Conservation (phyloP, 352 stramenopile genomes). For the Globisporangium uncinulatum region DNA sequence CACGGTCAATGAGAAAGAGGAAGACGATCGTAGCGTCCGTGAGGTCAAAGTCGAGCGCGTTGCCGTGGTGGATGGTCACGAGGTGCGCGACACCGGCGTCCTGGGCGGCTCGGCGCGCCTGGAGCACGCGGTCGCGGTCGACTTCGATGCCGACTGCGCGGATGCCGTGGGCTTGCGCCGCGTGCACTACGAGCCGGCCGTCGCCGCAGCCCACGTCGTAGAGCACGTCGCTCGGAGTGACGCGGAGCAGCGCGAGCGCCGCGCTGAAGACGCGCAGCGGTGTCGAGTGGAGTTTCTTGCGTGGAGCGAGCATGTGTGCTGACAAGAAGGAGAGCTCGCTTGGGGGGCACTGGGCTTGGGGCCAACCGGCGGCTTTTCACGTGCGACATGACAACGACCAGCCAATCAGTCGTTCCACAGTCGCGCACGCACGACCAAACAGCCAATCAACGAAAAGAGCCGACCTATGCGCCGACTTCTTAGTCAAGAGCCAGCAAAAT, state of each 20-base stretch:
- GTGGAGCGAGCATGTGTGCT: slow-evolving; percentile 59
- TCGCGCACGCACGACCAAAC: no score
- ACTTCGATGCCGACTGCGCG: slow-evolving; percentile 69
- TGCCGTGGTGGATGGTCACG: slow-evolving; percentile 61
- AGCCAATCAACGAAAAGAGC: no score
- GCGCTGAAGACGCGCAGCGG: slow-evolving; percentile 50
- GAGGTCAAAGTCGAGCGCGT: slow-evolving; percentile 67
- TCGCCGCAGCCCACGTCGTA: slow-evolving; percentile 82
- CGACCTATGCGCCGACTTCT: no score
- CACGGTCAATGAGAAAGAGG: slow-evolving; percentile 74
- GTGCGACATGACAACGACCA: background rate
- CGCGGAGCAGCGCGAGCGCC: slow-evolving; percentile 47
- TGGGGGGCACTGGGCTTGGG: background rate
- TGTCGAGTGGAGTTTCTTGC: slow-evolving; percentile 79
- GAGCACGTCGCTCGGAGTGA: slow-evolving; percentile 38
- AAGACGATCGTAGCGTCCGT: slow-evolving; percentile 66
- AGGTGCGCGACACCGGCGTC: slow-evolving; percentile 31
- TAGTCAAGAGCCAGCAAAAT: no score
- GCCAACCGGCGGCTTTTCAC: background rate
- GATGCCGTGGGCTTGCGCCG: slow-evolving; percentile 38
- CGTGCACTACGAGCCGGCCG: slow-evolving; percentile 60
- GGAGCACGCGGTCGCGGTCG: slow-evolving; percentile 28
- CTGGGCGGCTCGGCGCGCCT: slow-evolving; percentile 21
- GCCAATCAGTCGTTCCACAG: no score
- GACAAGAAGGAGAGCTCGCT: background rate